Conservation (phyloP, 495 filamentous ascomycete genomes). For the Hypoxylon subgilvum region DNA sequence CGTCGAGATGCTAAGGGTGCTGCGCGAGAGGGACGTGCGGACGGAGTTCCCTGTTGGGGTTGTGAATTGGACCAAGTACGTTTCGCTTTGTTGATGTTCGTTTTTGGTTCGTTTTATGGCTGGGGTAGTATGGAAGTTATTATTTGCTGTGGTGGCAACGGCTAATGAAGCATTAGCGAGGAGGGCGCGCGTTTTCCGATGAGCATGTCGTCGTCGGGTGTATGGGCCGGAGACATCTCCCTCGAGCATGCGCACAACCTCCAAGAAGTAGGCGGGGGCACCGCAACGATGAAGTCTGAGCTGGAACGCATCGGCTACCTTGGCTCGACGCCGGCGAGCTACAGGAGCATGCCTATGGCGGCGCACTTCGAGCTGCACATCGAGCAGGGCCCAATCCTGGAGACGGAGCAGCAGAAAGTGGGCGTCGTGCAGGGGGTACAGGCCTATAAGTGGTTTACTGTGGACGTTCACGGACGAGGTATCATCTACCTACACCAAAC, state of each 20-base stretch:
- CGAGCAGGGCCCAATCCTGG: constrained; percentile 77
- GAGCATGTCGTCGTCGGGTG: constrained; percentile 76
- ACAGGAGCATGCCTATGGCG: constrained; percentile 70
- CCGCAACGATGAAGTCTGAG: constrained; percentile 69
- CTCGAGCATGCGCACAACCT: constrained; percentile 66
- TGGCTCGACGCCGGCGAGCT: constrained; percentile 61
- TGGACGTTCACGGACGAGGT: constrained; percentile 64
- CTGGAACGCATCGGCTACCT: constrained; percentile 75
- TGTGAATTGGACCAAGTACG: constrained; percentile 79
- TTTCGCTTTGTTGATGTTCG: constrained; percentile 42
- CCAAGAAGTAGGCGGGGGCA: constrained; percentile 58
- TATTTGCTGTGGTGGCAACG: no score
- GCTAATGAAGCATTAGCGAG: constrained; percentile 58
- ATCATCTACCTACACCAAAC: neutral
- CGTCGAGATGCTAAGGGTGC: constrained; percentile 70
- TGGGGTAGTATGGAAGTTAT: no score
- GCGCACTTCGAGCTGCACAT: constrained; percentile 87
- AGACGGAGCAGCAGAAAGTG: constrained; percentile 64
- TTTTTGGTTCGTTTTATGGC: no score
- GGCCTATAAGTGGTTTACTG: constrained; percentile 72
- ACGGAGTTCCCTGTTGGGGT: constrained; percentile 74
- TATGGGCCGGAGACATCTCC: constrained; percentile 74
- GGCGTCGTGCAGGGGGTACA: constrained; percentile 75
- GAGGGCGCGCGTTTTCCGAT: constrained; percentile 82
- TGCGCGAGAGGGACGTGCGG: constrained; percentile 71